Base-by-base conservation (phyloP, 1,284 basidiomycete species). In the Entoloma clypeatum region DNA sequence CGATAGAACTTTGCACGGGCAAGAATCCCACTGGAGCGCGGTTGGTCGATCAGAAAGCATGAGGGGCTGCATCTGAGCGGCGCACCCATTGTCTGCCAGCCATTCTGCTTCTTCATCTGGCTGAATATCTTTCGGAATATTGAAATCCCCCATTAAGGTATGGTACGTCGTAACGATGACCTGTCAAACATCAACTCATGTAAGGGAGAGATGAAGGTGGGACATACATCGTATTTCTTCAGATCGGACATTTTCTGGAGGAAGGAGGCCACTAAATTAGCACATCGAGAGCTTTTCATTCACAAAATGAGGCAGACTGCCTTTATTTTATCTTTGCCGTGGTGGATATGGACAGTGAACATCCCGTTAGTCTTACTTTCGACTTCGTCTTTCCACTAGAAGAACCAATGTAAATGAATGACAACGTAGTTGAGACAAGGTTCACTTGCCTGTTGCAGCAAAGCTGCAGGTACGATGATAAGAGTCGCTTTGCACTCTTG, bases 111-210 rank as follows among this genome's bases (percentile, higher is more conserved):
- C 72, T 4, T 78, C 72, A 5, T 62, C 63, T 4, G 62, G 50
- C 2, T 69, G 64, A 4, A 75, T 49, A 45, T 72, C 69, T 17
- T 55, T 55, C 0, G 76, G 74, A 14, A 76, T 62, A 5, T 55
- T 49, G 50, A 81, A 81, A 50, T 85, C 81, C 27, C 62, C 55
- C 39, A 64, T 70, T 7, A 85, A 64, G 0, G 81, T 82, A 47
- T 80, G 79, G 51, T 83, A 84, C 0, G 81, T 81, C 3, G 82
- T 84, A 40, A 86, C 74, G 14, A 85, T 65, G 21, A 83, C 68
- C 77, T 76, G 41, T 21, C 14, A 45, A 11, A 45, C 36, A 36
- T 17, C 19, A 38, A 36, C 23, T 28, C 22, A 44, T 16, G 5
- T 42, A 43, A 34, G 16, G 28, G 34, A 16, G n/a, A n/a, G 16